These are phyloP conservation scores for Trichoderma gamsii DNA, from an alignment of 495 filamentous ascomycete species.

Conservation along the genomic window DNA sequence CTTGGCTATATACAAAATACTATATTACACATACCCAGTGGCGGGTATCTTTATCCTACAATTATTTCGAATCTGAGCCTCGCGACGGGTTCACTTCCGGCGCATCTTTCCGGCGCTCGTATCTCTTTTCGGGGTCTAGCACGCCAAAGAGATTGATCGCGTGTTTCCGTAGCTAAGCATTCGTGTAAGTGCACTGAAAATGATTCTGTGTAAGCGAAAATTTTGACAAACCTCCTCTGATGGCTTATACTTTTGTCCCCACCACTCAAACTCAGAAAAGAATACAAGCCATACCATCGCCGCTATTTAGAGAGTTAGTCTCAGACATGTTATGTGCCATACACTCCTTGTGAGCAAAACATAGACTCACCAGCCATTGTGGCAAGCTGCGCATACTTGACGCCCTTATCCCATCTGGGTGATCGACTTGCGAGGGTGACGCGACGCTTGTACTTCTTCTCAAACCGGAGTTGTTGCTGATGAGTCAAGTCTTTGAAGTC, in stretches of 20 bases:
- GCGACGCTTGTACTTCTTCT: slow-evolving; percentile 66
- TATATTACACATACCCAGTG: neutral
- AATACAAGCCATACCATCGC: slow-evolving; percentile 15
- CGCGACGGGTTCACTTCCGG: slow-evolving; percentile 6
- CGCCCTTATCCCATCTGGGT: slow-evolving; percentile 66
- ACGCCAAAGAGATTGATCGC: slow-evolving; percentile 26
- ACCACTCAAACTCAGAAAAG: slow-evolving; percentile 17
- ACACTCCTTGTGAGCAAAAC: neutral
- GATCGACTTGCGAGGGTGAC: slow-evolving; percentile 65
- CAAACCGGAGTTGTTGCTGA: slow-evolving; percentile 81
- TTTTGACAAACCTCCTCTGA: slow-evolving; percentile 15
- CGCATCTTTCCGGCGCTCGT: slow-evolving; percentile 19
- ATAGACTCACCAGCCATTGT: slow-evolving; percentile 54
- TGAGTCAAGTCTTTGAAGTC: slow-evolving; percentile 74
- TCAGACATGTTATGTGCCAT: neutral
- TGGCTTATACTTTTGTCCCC: slow-evolving; percentile 17
- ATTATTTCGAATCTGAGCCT: slow-evolving; percentile 3
- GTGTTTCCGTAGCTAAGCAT: slow-evolving; percentile 23
- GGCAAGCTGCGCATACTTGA: slow-evolving; percentile 64
- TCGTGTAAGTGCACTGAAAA: neutral
- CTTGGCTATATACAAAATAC: neutral
- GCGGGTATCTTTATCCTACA: neutral
- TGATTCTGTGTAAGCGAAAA: neutral
- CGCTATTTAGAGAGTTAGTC: neutral
- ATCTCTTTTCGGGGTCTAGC: slow-evolving; percentile 22